phyloP scores from a whole-genome alignment of 2,329 filamentous ascomycete genomes.

The Thielaviopsis cerberus region DNA sequence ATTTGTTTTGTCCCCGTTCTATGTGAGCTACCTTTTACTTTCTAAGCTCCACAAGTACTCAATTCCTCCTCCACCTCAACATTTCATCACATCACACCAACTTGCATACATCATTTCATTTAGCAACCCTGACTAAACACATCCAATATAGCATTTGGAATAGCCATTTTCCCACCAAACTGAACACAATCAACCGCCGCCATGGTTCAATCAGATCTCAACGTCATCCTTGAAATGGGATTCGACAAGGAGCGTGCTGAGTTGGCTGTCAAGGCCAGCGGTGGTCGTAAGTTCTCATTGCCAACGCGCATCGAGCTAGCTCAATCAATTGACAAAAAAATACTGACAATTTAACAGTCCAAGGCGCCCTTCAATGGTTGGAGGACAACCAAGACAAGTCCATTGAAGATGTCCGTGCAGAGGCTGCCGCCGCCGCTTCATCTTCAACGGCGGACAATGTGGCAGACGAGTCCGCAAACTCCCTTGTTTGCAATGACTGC shows the following conservation, averaged over 20 bases:
- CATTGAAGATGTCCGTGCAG: constrained; percentile 54
- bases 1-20: not conserved
- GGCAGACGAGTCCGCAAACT: constrained; percentile 41
- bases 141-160: too few relatives aligned
- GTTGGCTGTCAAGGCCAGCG: constrained; percentile 67
- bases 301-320: too few relatives aligned
- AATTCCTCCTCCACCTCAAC: not conserved
- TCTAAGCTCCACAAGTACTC: not conserved
- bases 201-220: constrained; percentile 41
- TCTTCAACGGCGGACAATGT: constrained; percentile 19
- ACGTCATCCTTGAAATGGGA: constrained; percentile 48
- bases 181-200: constrained; percentile 16
- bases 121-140: not conserved
- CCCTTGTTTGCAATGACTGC: constrained; percentile 85
- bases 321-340: constrained; percentile 1
- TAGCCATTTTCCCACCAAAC: too few relatives aligned
- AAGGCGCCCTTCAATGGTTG: constrained; percentile 85
- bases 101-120: not conserved
- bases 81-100: not conserved
- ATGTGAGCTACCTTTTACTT: not conserved
- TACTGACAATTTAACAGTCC: constrained; percentile 33
- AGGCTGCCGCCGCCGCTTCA: constrained; percentile 17
- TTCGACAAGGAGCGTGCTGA: constrained; percentile 71
- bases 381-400: constrained; percentile 79
- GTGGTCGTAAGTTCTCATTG: constrained; percentile 43